Conservation (phyloP, 768 basidiomycete species). For the Leccinum truebloodii region DNA sequence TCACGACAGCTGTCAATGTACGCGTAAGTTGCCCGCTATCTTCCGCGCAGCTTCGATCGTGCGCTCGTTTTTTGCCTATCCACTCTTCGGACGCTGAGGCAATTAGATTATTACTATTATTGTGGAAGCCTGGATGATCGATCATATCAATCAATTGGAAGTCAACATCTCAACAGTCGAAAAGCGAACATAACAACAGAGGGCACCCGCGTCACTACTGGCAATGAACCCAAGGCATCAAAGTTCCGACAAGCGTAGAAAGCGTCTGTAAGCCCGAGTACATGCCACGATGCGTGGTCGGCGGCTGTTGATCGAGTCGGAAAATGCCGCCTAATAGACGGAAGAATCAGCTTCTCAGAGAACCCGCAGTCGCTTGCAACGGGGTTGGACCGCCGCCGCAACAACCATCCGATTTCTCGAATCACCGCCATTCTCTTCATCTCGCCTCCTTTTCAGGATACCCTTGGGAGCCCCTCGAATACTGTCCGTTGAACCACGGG, state of each 20-base stretch:
- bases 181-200: background rate
- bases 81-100: background rate
- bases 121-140: background rate
- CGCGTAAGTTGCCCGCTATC: no score
- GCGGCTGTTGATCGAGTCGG: constrained; percentile 15
- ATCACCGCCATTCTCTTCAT: constrained; percentile 19
- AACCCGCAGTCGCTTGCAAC: constrained; percentile 28
- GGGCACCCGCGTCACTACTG: background rate
- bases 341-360: constrained; percentile 5
- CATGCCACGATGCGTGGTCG: constrained; percentile 16
- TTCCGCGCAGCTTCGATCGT: background rate
- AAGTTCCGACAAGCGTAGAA: constrained; percentile 29
- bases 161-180: background rate
- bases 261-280: constrained; percentile 17
- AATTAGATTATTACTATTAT: background rate
- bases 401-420: background rate
- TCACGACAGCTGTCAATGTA: no score
- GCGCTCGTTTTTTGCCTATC: no score
- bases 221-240: constrained; percentile 33
- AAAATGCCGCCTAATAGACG: constrained; percentile 14
- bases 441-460: constrained; percentile 32
- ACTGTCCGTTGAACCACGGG: constrained; percentile 4
- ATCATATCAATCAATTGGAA: background rate
- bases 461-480: constrained; percentile 25
- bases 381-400: background rate